Conservation (phyloP, 164 flowering plant species). For the Saururus chinensis region DNA sequence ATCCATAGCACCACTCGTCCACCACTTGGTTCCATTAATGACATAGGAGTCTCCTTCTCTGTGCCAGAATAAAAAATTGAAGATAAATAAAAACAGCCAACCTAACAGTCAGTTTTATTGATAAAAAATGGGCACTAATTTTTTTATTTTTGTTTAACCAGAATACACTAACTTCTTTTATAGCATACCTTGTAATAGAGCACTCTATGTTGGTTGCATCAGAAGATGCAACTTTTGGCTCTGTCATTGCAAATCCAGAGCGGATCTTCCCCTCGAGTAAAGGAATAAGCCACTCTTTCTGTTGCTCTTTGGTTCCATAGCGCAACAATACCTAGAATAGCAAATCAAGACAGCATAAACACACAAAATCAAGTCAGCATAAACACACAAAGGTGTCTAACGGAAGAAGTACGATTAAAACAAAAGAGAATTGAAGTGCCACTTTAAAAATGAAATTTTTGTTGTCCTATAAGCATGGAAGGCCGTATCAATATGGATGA, state of each 20-base stretch:
- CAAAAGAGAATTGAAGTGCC: no score
- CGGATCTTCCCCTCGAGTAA: slow-evolving; percentile 85
- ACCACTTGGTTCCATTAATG: slow-evolving; percentile 92
- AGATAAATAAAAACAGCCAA: background rate
- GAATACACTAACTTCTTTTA: no score
- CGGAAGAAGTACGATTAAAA: no score
- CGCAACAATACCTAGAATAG: slow-evolving; percentile 63
- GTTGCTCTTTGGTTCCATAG: slow-evolving; percentile 84
- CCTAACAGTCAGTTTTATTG: background rate
- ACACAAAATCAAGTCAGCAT: no score
- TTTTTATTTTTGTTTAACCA: background rate
- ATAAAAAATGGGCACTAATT: background rate
- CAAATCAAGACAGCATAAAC: background rate
- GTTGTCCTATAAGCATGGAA: no score
- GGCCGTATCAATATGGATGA: no score
- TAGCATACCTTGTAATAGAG: slow-evolving; percentile 64
- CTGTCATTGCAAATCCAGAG: slow-evolving; percentile 98
- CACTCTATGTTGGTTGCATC: slow-evolving; percentile 98
- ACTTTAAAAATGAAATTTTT: no score
- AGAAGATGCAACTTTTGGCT: slow-evolving; percentile 96
- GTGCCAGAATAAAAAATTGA: slow-evolving; percentile 2
- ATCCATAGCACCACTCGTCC: slow-evolving; percentile 99
- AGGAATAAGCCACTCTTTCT: slow-evolving; percentile 82
- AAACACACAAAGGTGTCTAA: background rate
- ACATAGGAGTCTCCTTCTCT: slow-evolving; percentile 80